A percentile compares a stretch with the other conserved stretches of the same genome.
Conservation (phyloP, 2,329 filamentous ascomycete species). For the Claviceps purpurea region DNA sequence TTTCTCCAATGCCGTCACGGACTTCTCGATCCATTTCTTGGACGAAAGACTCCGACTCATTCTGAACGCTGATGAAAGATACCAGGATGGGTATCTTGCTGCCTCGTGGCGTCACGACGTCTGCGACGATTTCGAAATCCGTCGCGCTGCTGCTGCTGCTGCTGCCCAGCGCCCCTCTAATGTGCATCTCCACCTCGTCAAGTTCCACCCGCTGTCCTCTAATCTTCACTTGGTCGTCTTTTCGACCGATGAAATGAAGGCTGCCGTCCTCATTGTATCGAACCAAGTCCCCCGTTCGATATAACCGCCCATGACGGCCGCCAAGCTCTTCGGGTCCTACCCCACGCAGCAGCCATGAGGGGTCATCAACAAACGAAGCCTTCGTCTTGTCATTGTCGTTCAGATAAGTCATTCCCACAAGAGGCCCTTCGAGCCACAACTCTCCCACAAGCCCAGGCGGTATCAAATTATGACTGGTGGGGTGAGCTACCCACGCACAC, state of each 20-base stretch:
- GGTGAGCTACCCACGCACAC: background rate
- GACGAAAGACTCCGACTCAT: too few species aligned
- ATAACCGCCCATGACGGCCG: slow-evolving; percentile 2
- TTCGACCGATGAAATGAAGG: slow-evolving; percentile 12
- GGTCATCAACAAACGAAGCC: background rate
- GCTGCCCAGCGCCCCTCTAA: background rate
- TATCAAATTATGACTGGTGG: background rate
- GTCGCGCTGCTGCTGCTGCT: background rate
- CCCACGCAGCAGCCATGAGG: background rate
- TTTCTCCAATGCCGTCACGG: background rate
- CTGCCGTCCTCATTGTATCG: slow-evolving; percentile 9
- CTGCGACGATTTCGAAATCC: background rate
- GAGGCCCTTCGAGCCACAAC: slow-evolving; percentile 1
- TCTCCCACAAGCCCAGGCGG: slow-evolving; percentile 1
- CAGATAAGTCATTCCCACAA: background rate
- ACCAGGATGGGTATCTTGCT: background rate
- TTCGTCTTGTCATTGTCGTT: background rate
- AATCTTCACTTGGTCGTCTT: slow-evolving; percentile 14
- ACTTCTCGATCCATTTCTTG: background rate
- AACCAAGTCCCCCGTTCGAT: slow-evolving; percentile 13
- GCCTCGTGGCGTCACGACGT: background rate
- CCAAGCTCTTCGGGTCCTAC: slow-evolving; percentile 3
- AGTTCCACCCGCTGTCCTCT: slow-evolving; percentile 15
- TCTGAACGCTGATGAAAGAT: background rate
- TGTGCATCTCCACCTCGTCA: slow-evolving; percentile 8